Evolutionary conservation across 2,329 filamentous ascomycete genomes (phyloP).

Genomic region (Cladosporium sp.): DNA sequence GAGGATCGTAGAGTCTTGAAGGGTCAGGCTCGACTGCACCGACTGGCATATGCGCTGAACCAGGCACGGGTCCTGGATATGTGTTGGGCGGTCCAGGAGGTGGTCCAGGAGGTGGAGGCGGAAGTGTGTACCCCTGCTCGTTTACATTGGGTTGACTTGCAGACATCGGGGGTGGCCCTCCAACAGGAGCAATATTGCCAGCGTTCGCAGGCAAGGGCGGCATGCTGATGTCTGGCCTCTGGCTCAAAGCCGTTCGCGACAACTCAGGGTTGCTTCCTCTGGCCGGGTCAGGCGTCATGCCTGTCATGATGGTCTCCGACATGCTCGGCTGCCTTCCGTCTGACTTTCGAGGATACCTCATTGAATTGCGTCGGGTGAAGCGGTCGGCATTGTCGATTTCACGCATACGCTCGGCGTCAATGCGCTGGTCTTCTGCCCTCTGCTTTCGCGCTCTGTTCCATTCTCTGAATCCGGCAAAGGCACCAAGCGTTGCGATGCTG

Average conservation of each 20-base stretch:
- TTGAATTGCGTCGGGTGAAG: slow-evolving; percentile 38
- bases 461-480: slow-evolving; percentile 40
- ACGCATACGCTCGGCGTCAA: slow-evolving; percentile 56
- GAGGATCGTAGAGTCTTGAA: slow-evolving; percentile 37
- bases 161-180: background rate
- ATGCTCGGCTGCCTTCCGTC: slow-evolving; percentile 34
- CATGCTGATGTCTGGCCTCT: slow-evolving; percentile 29
- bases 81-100: slow-evolving; percentile 32
- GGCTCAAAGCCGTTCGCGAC: slow-evolving; percentile 40
- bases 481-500: slow-evolving; percentile 50
- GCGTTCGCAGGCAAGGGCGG: slow-evolving; percentile 40
- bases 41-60: slow-evolving; percentile 39
- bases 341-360: slow-evolving; percentile 34
- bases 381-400: slow-evolving; percentile 45
- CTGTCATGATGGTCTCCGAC: slow-evolving; percentile 37
- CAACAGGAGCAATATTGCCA: slow-evolving; percentile 27
- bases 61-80: slow-evolving; percentile 31
- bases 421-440: slow-evolving; percentile 61
- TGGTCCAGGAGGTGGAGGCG: slow-evolving; percentile 39
- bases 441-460: slow-evolving; percentile 55
- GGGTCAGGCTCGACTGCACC: slow-evolving; percentile 46
- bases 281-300: slow-evolving; percentile 39
- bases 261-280: slow-evolving; percentile 49
- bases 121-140: slow-evolving; percentile 27
- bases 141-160: slow-evolving; percentile 21